These are phyloP conservation scores for Neofusicoccum ribis DNA, from an alignment of 2,329 filamentous ascomycete species.

Conservation along the genomic window DNA sequence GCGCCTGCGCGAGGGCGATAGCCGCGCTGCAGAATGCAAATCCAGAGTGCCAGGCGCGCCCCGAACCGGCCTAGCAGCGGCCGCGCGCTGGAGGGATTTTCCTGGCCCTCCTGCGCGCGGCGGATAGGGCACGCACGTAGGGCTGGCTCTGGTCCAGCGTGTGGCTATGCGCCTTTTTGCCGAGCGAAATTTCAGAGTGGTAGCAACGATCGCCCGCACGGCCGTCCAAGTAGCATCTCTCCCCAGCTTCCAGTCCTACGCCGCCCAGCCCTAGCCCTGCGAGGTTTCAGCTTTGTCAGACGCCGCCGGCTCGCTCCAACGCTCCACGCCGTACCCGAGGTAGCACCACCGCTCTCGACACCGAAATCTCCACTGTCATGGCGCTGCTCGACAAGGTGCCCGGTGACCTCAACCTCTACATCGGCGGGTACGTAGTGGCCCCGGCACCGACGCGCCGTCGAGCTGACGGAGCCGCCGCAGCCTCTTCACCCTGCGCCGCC, in stretches of 20 bases:
- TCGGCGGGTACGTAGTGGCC: slow-evolving; percentile 66
- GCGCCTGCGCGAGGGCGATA: background rate
- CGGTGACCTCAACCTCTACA: slow-evolving; percentile 70
- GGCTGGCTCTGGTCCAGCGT: slow-evolving; percentile 1
- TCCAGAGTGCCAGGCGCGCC: background rate
- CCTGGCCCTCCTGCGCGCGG: background rate
- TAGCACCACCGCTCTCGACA: slow-evolving; percentile 17
- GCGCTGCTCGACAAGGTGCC: slow-evolving; percentile 65
- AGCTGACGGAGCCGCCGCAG: slow-evolving; percentile 48
- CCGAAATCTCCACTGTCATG: slow-evolving; percentile 44
- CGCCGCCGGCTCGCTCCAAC: slow-evolving; percentile 8
- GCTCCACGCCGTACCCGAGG: background rate
- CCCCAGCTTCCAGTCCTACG: background rate
- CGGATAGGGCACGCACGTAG: background rate
- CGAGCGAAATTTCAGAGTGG: slow-evolving; percentile 1
- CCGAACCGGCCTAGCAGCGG: background rate
- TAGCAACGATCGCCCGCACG: slow-evolving; percentile 13
- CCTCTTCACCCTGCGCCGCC: slow-evolving; percentile 74
- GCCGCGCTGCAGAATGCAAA: background rate
- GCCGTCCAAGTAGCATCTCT: slow-evolving; percentile 6
- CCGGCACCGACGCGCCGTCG: slow-evolving; percentile 25
- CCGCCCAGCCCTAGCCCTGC: slow-evolving; percentile 12
- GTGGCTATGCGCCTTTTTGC: slow-evolving; percentile 8
- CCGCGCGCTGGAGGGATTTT: slow-evolving; percentile 6
- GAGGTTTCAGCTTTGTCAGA: slow-evolving; percentile 20